Evolutionary conservation across 768 basidiomycete genomes (phyloP).

Genomic region (Termitomyces sp.): DNA sequence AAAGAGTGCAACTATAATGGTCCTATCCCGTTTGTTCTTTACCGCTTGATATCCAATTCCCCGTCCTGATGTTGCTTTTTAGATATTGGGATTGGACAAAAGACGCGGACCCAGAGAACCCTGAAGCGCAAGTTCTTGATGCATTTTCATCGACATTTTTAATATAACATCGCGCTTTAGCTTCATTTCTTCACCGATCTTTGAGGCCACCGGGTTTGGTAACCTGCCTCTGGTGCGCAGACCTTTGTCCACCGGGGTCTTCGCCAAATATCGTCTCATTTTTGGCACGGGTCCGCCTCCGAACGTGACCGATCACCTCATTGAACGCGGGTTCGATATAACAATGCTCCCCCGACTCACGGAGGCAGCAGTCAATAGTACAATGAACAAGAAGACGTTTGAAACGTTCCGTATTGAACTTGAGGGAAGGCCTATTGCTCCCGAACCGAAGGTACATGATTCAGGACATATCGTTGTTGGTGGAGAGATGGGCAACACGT

Average conservation of each 20-base stretch:
- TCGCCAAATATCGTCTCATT: conserved; percentile 24
- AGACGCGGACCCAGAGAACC: conserved; percentile 21
- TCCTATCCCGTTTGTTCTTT: conserved; percentile 15
- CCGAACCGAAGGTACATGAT: conserved; percentile 24
- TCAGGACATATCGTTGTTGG: conserved; percentile 29
- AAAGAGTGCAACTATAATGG: conserved; percentile 21
- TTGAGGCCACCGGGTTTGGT: conserved; percentile 31
- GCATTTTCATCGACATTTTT: background rate
- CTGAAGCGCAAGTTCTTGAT: conserved; percentile 13
- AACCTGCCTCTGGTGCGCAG: conserved; percentile 24
- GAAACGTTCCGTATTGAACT: conserved; percentile 29
- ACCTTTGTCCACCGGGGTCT: conserved; percentile 27
- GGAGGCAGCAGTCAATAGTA: conserved; percentile 14
- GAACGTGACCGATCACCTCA: conserved; percentile 22
- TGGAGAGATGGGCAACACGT: conserved; percentile 27
- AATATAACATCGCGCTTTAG: conserved; percentile 14
- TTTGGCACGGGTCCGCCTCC: conserved; percentile 27
- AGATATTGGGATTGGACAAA: conserved; percentile 38
- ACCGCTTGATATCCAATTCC: background rate
- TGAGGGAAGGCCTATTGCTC: conserved; percentile 26
- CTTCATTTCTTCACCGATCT: conserved; percentile 26
- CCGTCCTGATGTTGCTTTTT: background rate
- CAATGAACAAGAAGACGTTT: conserved; percentile 17
- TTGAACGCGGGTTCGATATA: conserved; percentile 26
- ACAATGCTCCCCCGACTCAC: conserved; percentile 13